A percentile compares a stretch with the other conserved stretches of the same genome.
phyloP scores from a whole-genome alignment of 2,329 filamentous ascomycete species.

The Aureobasidium namibiae region DNA sequence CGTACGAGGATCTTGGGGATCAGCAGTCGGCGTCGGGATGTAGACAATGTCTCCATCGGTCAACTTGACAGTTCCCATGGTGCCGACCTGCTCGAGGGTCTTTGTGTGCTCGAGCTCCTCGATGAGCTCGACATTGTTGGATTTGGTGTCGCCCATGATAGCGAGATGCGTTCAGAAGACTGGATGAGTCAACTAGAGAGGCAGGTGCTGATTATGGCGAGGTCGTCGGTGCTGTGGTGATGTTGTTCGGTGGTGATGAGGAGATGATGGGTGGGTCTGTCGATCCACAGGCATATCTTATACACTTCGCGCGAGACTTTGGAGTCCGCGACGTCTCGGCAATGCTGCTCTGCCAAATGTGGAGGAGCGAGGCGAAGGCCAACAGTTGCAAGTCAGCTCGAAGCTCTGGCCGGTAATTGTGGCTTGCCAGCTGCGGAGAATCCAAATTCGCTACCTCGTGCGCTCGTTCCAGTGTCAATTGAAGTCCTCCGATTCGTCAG shows the following conservation, averaged over 20 bases:
- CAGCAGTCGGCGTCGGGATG: conserved; percentile 12
- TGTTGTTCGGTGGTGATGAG: not conserved
- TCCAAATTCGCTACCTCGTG: not conserved
- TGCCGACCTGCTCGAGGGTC: conserved; percentile 12
- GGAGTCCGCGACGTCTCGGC: not conserved
- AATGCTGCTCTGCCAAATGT: not conserved
- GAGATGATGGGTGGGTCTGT: not conserved
- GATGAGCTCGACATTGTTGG: conserved; percentile 7
- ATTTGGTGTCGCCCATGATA: conserved; percentile 13
- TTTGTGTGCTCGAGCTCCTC: conserved; percentile 10
- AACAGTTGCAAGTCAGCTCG: not conserved
- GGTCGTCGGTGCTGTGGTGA: not conserved
- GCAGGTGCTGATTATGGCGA: not conserved
- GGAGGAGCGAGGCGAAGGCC: not conserved
- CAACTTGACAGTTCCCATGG: conserved; percentile 26
- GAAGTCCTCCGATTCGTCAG: not conserved
- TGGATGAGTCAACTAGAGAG: not conserved
- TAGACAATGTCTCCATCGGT: conserved; percentile 21
- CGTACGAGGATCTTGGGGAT: conserved; percentile 12
- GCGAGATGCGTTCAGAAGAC: not conserved
- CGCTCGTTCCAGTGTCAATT: not conserved
- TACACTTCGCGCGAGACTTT: not conserved
- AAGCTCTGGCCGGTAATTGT: not conserved
- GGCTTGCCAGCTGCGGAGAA: conserved; percentile 1
- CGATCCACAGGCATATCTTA: conserved; percentile 5